Percentiles rank a stretch among this genome's conserved stretches.
These are phyloP conservation scores for Rhytidiadelphus loreus DNA, from an alignment of 225 moss, liverwort and hornwort species.

Conservation along the genomic window DNA sequence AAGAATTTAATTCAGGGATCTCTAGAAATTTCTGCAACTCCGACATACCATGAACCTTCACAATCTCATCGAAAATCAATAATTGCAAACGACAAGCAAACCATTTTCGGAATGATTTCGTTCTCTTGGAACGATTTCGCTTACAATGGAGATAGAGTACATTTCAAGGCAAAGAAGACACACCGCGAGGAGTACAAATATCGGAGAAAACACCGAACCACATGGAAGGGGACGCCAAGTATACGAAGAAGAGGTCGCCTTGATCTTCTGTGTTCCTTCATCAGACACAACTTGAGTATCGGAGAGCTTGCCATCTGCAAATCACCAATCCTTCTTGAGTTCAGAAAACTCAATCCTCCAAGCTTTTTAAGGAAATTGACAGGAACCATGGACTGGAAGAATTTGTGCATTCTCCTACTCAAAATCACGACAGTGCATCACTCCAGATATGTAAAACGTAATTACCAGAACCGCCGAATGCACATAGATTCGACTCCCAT, in stretches of 20 bases:
- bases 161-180: background rate
- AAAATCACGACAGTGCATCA: background rate
- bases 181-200: constrained; percentile 72
- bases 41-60: background rate
- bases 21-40: background rate
- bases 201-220: constrained; percentile 59
- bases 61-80: background rate
- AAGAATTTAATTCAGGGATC: background rate
- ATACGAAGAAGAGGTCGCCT: constrained; percentile 19
- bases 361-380: background rate
- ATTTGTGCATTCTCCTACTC: background rate
- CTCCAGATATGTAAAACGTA: background rate
- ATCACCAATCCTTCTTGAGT: background rate
- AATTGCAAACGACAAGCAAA: background rate
- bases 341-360: background rate
- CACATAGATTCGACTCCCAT: constrained; percentile 39
- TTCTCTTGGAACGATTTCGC: background rate
- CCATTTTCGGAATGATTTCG: background rate
- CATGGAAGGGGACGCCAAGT: constrained; percentile 43
- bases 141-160: background rate
- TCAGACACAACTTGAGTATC: constrained; percentile 26
- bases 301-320: constrained; percentile 54
- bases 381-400: background rate
- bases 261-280: background rate
- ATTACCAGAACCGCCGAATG: constrained; percentile 62